Percentiles rank a stretch among this genome's conserved stretches.
Evolutionary conservation across 331 rosid species (phyloP).

Genomic region (Prunus yedoensis): DNA sequence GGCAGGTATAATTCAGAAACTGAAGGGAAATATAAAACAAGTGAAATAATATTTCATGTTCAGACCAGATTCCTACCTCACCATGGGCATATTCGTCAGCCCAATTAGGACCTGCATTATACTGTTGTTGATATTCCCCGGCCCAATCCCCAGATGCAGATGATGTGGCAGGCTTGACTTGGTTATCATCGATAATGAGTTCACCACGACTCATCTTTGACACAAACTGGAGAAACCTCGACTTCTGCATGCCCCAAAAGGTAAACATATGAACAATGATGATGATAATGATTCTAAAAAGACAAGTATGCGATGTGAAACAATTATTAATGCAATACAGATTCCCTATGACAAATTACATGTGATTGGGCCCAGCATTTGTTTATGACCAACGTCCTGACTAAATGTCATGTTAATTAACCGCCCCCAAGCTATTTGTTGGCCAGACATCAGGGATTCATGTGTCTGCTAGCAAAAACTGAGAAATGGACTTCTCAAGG

Average conservation of each 20-base stretch:
- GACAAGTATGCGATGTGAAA: not conserved
- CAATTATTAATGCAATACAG: not conserved
- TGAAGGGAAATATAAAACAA: not conserved
- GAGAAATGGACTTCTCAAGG: not conserved
- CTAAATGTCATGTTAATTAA: not conserved
- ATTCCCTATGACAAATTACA: not conserved
- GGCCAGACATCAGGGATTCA: not conserved
- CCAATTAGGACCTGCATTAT: conserved; percentile 62
- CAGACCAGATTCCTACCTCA: conserved; percentile 26
- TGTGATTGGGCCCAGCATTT: not conserved
- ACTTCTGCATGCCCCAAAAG: conserved; percentile 61
- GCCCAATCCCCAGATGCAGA: conserved; percentile 88
- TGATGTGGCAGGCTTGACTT: conserved; percentile 65
- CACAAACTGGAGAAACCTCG: conserved; percentile 91
- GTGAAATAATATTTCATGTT: not conserved
- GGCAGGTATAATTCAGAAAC: not conserved
- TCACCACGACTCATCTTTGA: conserved; percentile 99
- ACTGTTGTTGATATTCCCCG: conserved; percentile 70
- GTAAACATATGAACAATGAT: not conserved
- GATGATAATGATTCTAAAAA: not conserved
- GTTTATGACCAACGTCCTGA: not conserved
- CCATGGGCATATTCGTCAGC: conserved; percentile 74
- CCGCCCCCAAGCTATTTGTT: not conserved
- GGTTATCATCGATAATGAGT: conserved; percentile 83
- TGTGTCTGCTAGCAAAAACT: not conserved